These are phyloP conservation scores for Aspergillus terreus DNA, from an alignment of 2,329 filamentous ascomycete genomes.

Conservation along the genomic window DNA sequence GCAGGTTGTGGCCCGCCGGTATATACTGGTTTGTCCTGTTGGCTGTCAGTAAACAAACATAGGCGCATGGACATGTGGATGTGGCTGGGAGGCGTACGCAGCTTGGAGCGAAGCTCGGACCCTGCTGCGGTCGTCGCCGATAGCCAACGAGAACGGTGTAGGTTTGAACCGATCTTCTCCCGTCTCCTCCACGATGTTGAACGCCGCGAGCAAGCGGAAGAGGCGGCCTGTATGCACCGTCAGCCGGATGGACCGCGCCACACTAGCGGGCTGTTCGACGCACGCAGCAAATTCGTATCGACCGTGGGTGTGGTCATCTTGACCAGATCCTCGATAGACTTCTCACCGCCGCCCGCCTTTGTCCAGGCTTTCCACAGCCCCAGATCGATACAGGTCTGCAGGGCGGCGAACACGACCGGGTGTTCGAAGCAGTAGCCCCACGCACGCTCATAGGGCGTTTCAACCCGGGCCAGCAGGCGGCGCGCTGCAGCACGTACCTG, in stretches of 20 bases:
- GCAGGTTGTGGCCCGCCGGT: conserved; percentile 27
- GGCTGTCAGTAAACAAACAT: not conserved
- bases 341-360: conserved; percentile 23
- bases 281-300: conserved; percentile 29
- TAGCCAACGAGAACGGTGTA: conserved; percentile 28
- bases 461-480: conserved; percentile 26
- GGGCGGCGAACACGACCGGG: conserved; percentile 26
- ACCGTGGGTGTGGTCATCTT: conserved; percentile 18
- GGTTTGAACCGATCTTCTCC: conserved; percentile 27
- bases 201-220: conserved; percentile 27
- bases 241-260: not conserved
- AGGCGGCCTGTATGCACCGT: conserved; percentile 19
- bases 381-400: conserved; percentile 29
- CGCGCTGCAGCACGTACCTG: conserved; percentile 25
- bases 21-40: conserved; percentile 30
- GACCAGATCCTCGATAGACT: conserved; percentile 26
- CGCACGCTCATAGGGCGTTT: conserved; percentile 30
- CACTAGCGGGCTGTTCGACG: not conserved
- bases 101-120: conserved; percentile 27
- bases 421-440: conserved; percentile 30
- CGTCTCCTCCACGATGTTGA: conserved; percentile 30
- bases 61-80: not conserved
- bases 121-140: conserved; percentile 30
- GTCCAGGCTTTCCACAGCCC: conserved; percentile 31
- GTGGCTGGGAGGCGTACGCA: conserved; percentile 17